phyloP scores from a whole-genome alignment of 495 filamentous ascomycete species.

The Saxophila tyrrhenica region DNA sequence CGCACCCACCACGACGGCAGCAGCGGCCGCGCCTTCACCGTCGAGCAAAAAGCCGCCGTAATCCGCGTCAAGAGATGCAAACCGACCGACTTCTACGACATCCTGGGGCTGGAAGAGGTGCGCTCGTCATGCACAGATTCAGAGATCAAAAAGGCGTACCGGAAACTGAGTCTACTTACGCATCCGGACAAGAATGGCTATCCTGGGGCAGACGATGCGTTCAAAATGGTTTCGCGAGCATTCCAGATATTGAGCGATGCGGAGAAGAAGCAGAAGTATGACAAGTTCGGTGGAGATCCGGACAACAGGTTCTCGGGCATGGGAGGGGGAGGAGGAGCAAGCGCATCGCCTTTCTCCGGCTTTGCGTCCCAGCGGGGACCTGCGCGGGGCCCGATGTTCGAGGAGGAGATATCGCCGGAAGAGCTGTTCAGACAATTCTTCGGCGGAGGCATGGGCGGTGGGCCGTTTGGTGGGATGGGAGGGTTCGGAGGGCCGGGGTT shows the following conservation, averaged over 20 bases:
- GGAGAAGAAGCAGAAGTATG: constrained; percentile 80
- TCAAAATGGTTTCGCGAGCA: constrained; percentile 94
- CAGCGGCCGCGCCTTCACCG: constrained; percentile 76
- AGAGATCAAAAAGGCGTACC: constrained; percentile 91
- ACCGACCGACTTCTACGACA: constrained; percentile 82
- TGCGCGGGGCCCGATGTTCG: constrained; percentile 47
- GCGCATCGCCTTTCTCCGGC: constrained; percentile 58
- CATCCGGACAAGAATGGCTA: constrained; percentile 99
- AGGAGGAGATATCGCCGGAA: constrained; percentile 90
- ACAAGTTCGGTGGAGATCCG: constrained; percentile 81
- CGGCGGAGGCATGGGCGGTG: constrained; percentile 52
- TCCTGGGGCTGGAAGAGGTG: constrained; percentile 56
- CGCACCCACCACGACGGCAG: constrained; percentile 90
- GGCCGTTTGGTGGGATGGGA: constrained; percentile 43
- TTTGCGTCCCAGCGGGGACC: constrained; percentile 42
- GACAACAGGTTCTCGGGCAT: constrained; percentile 56
- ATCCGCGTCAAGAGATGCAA: constrained; percentile 73
- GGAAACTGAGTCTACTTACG: constrained; percentile 75
- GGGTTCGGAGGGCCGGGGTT: constrained; percentile 67
- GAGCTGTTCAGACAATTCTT: constrained; percentile 96
- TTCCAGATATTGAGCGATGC: constrained; percentile 88
- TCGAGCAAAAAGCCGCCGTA: constrained; percentile 82
- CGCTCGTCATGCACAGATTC: constrained; percentile 53
- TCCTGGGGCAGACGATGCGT: constrained; percentile 90
- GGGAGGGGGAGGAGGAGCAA: constrained; percentile 23